Base-by-base conservation (phyloP, 352 stramenopile species). In the Phytophthora quininea region DNA sequence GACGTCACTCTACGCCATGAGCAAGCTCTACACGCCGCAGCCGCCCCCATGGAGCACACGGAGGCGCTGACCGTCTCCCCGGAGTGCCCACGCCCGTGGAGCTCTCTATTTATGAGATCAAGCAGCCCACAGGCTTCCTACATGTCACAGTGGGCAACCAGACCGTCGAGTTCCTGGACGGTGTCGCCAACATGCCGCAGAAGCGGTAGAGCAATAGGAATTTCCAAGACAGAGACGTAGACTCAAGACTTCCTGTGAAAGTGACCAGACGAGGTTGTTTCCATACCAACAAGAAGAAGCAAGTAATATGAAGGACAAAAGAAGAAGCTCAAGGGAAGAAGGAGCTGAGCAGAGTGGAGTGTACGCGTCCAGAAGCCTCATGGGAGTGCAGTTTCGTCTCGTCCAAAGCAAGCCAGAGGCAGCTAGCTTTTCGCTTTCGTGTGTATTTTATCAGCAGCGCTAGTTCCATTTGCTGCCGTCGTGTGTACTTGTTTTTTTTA, bases 41-140 rank as follows among this genome's bases (percentile, higher is more conserved):
- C 75, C 81, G 49, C 77, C 88, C 64, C 54, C 35, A 71, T 71
- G 66, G 61, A 69, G 32, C 70, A 73, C 24, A 54, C 66, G 8
- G 86, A 93, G 15, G 60, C 89, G 69, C 74, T 92, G 52, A 66
- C 81, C 15, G 86, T 93, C 31, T 89, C 83, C 9, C 86, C 86
- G 86, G 86, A 19, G 52, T 92, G 48, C 86, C 86, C 37, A 92
- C 86, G 43, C 86, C 86, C 5, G 67, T 91, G 54, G 83, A 93
- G 64, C 64, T 93, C 52, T 93, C 86, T 67, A 91, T 92, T 77
- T 93, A 93, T 79, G 86, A 93, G 66, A 81, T 82, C 70, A 93
- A 93, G 69, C 86, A 93, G 59, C 86, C 86, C 4, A 93, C 86
- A 14, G 86, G 86, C 42, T 87, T 90, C 55, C 76, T 93, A 29